Conservation (phyloP, 805 yeast species). For the Cyberlindnera nakhonratchasimensis region DNA sequence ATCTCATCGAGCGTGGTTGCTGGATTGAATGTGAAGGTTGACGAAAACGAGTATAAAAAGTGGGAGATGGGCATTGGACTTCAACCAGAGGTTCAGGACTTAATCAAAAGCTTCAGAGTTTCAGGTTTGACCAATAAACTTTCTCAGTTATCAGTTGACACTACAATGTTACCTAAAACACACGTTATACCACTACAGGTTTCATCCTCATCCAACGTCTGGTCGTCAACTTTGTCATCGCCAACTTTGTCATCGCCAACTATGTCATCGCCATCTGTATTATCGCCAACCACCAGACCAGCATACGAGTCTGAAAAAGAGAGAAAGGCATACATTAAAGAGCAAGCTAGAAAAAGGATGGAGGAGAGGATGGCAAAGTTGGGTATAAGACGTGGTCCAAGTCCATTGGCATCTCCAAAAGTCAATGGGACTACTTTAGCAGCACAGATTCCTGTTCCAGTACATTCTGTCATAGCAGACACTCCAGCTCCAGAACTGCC, state of each 20-base stretch:
- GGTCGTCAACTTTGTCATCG: slow-evolving; percentile 5
- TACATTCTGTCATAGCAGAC: not conserved
- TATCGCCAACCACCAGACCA: slow-evolving; percentile 5
- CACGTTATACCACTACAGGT: slow-evolving; percentile 4
- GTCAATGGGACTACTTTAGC: not conserved
- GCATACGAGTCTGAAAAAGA: slow-evolving; percentile 47
- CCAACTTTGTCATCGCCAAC: slow-evolving; percentile 8
- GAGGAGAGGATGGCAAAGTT: slow-evolving; percentile 59
- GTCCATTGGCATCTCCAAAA: slow-evolving; percentile 7
- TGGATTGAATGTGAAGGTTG: slow-evolving; percentile 21
- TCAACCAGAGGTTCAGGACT: slow-evolving; percentile 41
- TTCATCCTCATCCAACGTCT: slow-evolving; percentile 9
- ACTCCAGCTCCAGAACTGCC: not conserved
- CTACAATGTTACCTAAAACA: not conserved
- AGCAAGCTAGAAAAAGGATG: slow-evolving; percentile 78
- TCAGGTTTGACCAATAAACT: slow-evolving; percentile 21
- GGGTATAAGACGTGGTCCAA: slow-evolving; percentile 48
- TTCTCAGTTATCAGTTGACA: slow-evolving; percentile 9
- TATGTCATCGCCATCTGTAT: slow-evolving; percentile 3
- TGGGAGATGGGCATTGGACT: slow-evolving; percentile 86
- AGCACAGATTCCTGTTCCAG: slow-evolving; percentile 1
- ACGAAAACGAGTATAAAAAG: slow-evolving; percentile 42
- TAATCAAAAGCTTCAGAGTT: slow-evolving; percentile 23
- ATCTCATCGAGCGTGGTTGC: slow-evolving; percentile 42
- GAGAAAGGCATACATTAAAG: slow-evolving; percentile 72